These are phyloP conservation scores for Lactarius deliciosus DNA, from an alignment of 768 basidiomycete species.

Conservation along the genomic window DNA sequence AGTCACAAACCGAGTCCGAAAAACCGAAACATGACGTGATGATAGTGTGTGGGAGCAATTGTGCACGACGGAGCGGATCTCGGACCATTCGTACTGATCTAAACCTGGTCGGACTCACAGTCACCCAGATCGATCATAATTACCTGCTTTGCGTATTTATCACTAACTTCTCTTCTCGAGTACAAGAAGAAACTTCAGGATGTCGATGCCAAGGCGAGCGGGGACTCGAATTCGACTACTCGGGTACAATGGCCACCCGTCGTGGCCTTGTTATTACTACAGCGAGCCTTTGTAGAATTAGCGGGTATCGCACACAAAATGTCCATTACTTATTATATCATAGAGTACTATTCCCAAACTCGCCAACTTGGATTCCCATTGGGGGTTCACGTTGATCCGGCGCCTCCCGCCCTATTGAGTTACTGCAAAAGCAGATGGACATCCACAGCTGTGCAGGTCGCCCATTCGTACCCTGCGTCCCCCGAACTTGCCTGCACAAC, in stretches of 20 bases:
- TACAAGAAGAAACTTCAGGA: too few relatives aligned
- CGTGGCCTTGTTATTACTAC: not conserved
- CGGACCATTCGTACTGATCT: too few relatives aligned
- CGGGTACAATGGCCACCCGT: not conserved
- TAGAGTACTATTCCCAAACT: not conserved
- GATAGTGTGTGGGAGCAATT: not conserved
- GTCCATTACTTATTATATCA: not conserved
- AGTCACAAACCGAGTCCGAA: too few relatives aligned
- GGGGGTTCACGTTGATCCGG: not conserved
- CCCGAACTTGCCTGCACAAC: not conserved
- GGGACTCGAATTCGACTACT: too few relatives aligned
- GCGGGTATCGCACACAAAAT: not conserved
- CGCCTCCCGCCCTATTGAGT: not conserved
- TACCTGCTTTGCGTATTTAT: too few relatives aligned
- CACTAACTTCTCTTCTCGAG: too few relatives aligned
- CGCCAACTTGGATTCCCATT: not conserved
- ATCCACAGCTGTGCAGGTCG: conserved; percentile 4
- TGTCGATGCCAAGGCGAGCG: not conserved
- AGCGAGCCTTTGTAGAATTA: not conserved
- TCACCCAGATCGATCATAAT: too few relatives aligned
- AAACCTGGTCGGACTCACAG: too few relatives aligned
- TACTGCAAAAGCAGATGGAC: not conserved
- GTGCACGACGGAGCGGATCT: too few relatives aligned
- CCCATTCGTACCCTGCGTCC: not conserved
- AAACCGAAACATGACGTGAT: not conserved